Conservation (phyloP, 768 basidiomycete species). For the Tephrocybe rancida region DNA sequence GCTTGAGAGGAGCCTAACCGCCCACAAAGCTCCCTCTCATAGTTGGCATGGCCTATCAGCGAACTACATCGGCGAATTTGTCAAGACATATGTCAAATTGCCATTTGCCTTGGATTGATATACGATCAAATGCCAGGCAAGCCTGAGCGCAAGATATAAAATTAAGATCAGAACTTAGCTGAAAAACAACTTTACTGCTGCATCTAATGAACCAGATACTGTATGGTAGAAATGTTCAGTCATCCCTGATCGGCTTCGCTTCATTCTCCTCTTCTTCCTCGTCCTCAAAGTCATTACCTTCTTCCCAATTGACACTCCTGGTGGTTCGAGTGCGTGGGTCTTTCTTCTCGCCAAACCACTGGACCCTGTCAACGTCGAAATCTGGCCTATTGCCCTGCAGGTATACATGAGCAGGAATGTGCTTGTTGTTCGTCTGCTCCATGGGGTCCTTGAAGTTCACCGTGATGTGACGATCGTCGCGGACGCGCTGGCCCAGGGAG, state of each 20-base stretch:
- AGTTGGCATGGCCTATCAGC: no score
- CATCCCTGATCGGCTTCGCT: not conserved
- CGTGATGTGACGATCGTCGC: conserved; percentile 1
- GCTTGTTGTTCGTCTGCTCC: not conserved
- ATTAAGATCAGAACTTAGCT: no score
- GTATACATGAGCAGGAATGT: conserved; percentile 7
- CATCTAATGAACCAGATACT: no score
- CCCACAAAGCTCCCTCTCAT: no score
- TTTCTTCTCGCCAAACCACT: not conserved
- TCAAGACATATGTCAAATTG: no score
- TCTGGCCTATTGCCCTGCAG: not conserved
- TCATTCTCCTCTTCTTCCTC: not conserved
- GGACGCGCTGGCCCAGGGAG: not conserved
- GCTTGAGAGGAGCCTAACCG: no score
- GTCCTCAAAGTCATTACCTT: not conserved
- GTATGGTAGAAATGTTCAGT: no score
- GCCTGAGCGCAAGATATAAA: no score
- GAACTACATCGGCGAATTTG: no score
- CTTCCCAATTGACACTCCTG: not conserved
- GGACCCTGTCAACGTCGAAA: not conserved
- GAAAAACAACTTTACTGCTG: no score
- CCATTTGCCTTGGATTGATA: no score
- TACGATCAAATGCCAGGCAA: no score
- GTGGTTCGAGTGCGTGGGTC: not conserved
- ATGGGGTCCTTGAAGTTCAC: not conserved